phyloP scores from a whole-genome alignment of 2,329 filamentous ascomycete species.

The Chrysoporthe cubensis region DNA sequence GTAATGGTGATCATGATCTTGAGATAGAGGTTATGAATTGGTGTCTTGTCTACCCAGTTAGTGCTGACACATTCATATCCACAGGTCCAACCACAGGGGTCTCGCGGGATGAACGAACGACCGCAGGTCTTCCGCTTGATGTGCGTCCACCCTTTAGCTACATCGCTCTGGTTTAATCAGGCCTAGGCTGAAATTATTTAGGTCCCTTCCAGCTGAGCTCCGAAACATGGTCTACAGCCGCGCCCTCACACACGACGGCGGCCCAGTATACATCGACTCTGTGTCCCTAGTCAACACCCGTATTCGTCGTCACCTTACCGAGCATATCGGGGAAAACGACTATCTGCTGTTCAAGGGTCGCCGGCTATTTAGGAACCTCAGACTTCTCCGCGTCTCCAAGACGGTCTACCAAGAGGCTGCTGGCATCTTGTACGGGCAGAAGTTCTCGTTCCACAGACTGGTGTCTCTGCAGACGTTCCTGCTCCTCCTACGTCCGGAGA shows the following conservation, averaged over 20 bases:
- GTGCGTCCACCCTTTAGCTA: background rate
- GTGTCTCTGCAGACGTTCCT: constrained; percentile 10
- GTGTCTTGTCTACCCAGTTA: background rate
- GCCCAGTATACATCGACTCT: background rate
- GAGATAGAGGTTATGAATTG: background rate
- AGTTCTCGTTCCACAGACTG: background rate
- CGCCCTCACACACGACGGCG: background rate
- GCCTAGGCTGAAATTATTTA: background rate
- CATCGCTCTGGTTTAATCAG: background rate
- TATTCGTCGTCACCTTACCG: background rate
- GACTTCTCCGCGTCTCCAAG: constrained; percentile 6
- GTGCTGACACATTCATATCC: background rate
- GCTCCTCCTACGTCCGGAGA: constrained; percentile 4
- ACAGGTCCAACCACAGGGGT: background rate
- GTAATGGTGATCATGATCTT: background rate
- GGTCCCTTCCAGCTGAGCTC: constrained; percentile 1
- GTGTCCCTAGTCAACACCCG: background rate
- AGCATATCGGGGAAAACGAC: background rate
- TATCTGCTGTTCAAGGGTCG: background rate
- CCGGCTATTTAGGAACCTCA: background rate
- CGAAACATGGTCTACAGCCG: constrained; percentile 1
- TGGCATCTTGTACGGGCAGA: background rate
- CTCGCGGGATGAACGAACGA: background rate
- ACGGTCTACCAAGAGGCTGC: background rate
- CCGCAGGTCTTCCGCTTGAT: constrained; percentile 5